Base-by-base conservation (phyloP, 495 filamentous ascomycete species). In the Aspergillus sclerotiicarbonarius region DNA sequence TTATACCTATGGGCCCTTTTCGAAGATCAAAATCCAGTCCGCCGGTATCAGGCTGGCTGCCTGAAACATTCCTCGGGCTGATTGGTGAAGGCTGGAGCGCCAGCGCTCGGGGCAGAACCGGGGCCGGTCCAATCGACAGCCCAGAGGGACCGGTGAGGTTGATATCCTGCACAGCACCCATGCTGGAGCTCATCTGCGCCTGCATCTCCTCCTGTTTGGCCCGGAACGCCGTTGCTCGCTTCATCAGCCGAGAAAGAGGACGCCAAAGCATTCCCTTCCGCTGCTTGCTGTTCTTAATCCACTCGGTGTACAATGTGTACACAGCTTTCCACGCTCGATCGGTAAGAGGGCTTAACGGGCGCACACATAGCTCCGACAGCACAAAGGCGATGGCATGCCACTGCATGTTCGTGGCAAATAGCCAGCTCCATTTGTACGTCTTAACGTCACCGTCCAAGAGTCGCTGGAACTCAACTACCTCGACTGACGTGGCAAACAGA, bases 301-400 rank as follows among this genome's bases (percentile, higher is more conserved):
- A 82, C 20, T 75, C 72, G 39, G 76, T 70, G 63, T 87, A 90
- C 1, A 85, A 72, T 0, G 71, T 67, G 51, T 86, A 84, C 8
- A 97, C 76, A 0, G 89, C 89, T 12, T 72, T 70, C 93, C 93
- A 98, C 2, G 88, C 91, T 4, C 92, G 82, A 53, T 96, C 89
- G 1, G 90, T 88, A 12, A 88, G 55, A 62, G 85, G 84, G 48
- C 85, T 79, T 33, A 79, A 81, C 18, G 87, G 84, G 20, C 90
- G 84, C 21, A 88, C 82, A 63, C 87, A 88, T 4, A 95, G 78
- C 63, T 97, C 93, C 0, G 90, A 72, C 7, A 96, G 70, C 6
- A 74, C 77, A 62, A 89, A 90, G 2, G 87, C 88, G 4, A 94
- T 79, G 5, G 90, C 89, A 59, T 93, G 88, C 86, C 87, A 91